A percentile compares a stretch with the other conserved stretches of the same genome.
phyloP scores from a whole-genome alignment of 176 grass and related monocot species.

The Avena atlantica region DNA sequence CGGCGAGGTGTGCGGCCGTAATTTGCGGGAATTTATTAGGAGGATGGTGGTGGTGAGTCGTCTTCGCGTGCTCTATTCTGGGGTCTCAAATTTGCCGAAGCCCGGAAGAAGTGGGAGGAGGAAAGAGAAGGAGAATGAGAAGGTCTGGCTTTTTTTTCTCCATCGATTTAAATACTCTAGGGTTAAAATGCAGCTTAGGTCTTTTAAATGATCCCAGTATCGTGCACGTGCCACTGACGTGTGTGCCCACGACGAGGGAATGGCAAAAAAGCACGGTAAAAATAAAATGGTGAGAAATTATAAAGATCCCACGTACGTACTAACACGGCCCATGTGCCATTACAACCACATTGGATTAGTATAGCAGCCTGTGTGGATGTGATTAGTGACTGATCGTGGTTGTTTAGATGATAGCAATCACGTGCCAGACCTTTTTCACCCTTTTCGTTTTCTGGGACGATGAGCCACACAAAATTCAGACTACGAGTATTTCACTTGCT shows the following conservation, averaged over 20 bases:
- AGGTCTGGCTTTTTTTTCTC: slow-evolving; percentile 4
- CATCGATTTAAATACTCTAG: slow-evolving; percentile 11
- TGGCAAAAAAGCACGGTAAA: not conserved
- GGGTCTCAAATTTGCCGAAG: slow-evolving; percentile 52
- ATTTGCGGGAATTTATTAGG: slow-evolving; percentile 34
- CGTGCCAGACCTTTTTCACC: slow-evolving; percentile 1
- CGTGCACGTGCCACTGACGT: not conserved
- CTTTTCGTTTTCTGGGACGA: not conserved
- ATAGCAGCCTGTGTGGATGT: slow-evolving; percentile 23
- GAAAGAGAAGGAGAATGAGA: slow-evolving; percentile 8
- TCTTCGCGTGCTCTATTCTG: slow-evolving; percentile 34
- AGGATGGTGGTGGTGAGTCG: slow-evolving; percentile 21
- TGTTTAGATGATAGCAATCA: slow-evolving; percentile 51
- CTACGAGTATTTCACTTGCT: not conserved
- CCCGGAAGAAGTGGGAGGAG: slow-evolving; percentile 11
- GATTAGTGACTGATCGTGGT: slow-evolving; percentile 41
- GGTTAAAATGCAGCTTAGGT: slow-evolving; percentile 14
- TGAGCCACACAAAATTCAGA: not conserved
- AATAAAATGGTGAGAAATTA: not conserved
- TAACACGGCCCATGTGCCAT: slow-evolving; percentile 13
- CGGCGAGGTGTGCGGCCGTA: slow-evolving; percentile 35
- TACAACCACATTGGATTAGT: not conserved
- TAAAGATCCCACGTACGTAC: not conserved
- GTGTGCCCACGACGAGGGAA: not conserved
- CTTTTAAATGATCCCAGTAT: not conserved